Percentiles rank a stretch among this genome's conserved stretches.
These are phyloP conservation scores for Lasiodiplodia sp. DNA, from an alignment of 2,329 filamentous ascomycete species.

Conservation along the genomic window DNA sequence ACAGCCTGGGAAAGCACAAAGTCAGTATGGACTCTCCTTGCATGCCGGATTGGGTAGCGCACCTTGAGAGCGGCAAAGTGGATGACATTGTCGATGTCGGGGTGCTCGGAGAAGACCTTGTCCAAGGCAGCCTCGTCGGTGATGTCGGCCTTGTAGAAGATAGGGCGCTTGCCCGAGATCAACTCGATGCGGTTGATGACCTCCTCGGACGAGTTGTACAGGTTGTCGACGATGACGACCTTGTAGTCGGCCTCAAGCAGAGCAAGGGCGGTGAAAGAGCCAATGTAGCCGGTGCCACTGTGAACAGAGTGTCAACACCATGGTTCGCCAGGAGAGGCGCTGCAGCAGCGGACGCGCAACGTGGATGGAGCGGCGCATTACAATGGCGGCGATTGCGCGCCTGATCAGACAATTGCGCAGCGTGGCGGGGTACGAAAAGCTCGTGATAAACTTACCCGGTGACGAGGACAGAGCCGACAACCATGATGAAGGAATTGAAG, in stretches of 20 bases:
- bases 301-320: conserved; percentile 25
- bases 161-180: conserved; percentile 85
- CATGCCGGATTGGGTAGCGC: conserved; percentile 37
- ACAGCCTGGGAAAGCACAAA: conserved; percentile 71
- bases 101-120: conserved; percentile 85
- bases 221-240: conserved; percentile 93
- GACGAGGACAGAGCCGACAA: conserved; percentile 86
- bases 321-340: background rate
- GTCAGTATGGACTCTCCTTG: conserved; percentile 28
- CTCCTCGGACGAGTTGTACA: conserved; percentile 95
- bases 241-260: conserved; percentile 95
- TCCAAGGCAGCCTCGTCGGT: conserved; percentile 85
- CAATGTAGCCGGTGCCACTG: conserved; percentile 98
- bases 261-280: conserved; percentile 92
- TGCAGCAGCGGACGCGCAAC: conserved; percentile 4
- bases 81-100: conserved; percentile 96
- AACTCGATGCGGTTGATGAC: conserved; percentile 94
- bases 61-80: conserved; percentile 98
- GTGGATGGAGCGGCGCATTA: conserved; percentile 22
- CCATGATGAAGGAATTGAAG: conserved; percentile 60
- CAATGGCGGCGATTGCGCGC: conserved; percentile 17
- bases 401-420: conserved; percentile 14
- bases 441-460: conserved; percentile 73
- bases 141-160: conserved; percentile 86
- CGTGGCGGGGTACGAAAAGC: conserved; percentile 7